Percentiles rank a stretch among this genome's conserved stretches.
Conservation (phyloP, 164 flowering plant genomes). For the Cinnamomum micranthum region DNA sequence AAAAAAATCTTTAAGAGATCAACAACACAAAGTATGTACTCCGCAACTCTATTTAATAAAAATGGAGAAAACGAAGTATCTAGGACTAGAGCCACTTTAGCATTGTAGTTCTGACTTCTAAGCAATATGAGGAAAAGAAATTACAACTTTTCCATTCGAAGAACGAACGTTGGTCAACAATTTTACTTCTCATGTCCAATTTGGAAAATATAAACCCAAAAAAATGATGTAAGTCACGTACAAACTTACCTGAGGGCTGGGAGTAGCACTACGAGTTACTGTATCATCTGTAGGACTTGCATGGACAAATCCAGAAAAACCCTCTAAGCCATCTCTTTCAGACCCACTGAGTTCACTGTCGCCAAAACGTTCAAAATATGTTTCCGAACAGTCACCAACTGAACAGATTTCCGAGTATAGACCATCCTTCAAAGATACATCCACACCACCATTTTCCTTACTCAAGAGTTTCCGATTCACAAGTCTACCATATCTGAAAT, state of each 20-base stretch:
- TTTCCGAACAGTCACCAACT: conserved; percentile 8
- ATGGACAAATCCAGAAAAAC: conserved; percentile 56
- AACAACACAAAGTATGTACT: too few species aligned
- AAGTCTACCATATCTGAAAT: conserved; percentile 31
- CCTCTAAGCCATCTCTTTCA: conserved; percentile 28
- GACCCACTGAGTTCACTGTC: conserved; percentile 21
- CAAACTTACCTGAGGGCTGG: conserved; percentile 70
- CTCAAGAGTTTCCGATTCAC: conserved; percentile 69
- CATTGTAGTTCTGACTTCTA: too few species aligned
- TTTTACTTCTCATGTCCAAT: background rate
- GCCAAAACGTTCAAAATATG: conserved; percentile 17
- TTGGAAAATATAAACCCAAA: background rate
- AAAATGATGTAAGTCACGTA: background rate
- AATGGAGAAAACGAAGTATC: too few species aligned
- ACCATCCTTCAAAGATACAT: conserved; percentile 89
- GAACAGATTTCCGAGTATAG: conserved; percentile 41
- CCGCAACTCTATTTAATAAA: too few species aligned
- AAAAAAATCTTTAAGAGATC: too few species aligned
- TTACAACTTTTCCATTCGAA: background rate
- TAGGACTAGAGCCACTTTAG: too few species aligned
- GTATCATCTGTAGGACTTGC: conserved; percentile 33
- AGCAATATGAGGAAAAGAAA: too few species aligned
- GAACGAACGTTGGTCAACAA: background rate
- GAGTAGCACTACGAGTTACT: conserved; percentile 34
- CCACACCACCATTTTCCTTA: conserved; percentile 64